Conservation (phyloP, 768 basidiomycete genomes). For the Naganishia onofrii region DNA sequence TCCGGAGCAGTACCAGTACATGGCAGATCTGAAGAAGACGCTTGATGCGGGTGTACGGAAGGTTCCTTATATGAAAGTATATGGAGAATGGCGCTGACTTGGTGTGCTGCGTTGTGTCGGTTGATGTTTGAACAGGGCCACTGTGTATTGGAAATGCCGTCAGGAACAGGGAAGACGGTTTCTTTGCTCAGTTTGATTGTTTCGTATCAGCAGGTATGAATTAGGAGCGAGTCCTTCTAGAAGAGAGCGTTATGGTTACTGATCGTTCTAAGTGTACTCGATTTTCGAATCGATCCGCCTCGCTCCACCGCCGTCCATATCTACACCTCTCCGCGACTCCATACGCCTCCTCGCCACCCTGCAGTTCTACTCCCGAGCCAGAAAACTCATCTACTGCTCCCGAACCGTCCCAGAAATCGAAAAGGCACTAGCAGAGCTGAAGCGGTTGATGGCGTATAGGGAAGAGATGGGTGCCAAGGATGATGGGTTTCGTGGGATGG, state of each 20-base stretch:
- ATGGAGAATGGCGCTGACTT: too few species aligned
- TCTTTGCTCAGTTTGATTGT: conserved; percentile 92
- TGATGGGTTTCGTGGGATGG: conserved; percentile 76
- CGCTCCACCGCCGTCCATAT: not conserved
- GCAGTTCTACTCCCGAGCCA: conserved; percentile 83
- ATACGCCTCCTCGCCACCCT: not conserved
- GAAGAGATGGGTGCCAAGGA: conserved; percentile 67
- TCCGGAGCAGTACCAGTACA: conserved; percentile 96
- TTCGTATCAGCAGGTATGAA: conserved; percentile 85
- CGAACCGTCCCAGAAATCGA: conserved; percentile 99
- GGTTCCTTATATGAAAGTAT: too few species aligned
- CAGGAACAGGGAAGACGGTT: conserved; percentile 98
- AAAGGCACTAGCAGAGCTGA: conserved; percentile 92
- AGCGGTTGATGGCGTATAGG: conserved; percentile 87
- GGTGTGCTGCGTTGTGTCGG: too few species aligned
- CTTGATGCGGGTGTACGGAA: conserved; percentile 92
- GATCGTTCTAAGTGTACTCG: not conserved
- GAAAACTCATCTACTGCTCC: conserved; percentile 97
- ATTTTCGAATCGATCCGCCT: not conserved
- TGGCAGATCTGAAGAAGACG: conserved; percentile 96
- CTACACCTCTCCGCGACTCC: not conserved
- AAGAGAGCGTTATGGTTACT: too few species aligned
- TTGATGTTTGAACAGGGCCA: conserved; percentile 93
- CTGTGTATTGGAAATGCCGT: conserved; percentile 99
- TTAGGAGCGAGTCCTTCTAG: too few species aligned